These are phyloP conservation scores for Aspergillus sp. DNA, from an alignment of 2,329 filamentous ascomycete genomes.

Conservation along the genomic window DNA sequence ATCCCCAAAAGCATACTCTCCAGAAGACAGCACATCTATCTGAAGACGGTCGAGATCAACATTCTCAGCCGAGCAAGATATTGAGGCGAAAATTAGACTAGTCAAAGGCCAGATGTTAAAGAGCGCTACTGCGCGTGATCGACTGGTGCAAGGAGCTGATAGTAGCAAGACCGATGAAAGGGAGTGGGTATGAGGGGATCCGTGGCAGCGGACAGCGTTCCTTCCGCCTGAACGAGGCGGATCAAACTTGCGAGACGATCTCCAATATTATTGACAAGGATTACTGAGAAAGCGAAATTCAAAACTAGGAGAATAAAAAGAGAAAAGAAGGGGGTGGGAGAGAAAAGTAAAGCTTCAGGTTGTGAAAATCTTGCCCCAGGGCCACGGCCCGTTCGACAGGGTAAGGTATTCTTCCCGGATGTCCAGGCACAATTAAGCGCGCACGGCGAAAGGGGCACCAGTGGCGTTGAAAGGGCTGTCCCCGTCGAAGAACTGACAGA, in stretches of 20 bases:
- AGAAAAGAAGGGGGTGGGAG: background rate
- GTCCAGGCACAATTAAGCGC: slow-evolving; percentile 11
- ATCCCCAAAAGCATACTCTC: slow-evolving; percentile 13
- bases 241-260: background rate
- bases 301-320: background rate
- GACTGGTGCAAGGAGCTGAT: background rate
- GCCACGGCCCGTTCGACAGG: slow-evolving; percentile 8
- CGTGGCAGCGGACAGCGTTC: background rate
- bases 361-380: background rate
- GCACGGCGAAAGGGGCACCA: background rate
- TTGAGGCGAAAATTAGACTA: background rate
- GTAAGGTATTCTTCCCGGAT: background rate
- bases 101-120: background rate
- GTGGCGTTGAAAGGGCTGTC: background rate
- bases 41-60: background rate
- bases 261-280: background rate
- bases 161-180: background rate
- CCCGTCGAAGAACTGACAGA: background rate
- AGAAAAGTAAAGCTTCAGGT: background rate
- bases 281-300: slow-evolving; percentile 5
- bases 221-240: background rate
- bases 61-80: slow-evolving; percentile 9
- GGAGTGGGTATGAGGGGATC: background rate
- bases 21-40: slow-evolving; percentile 14
- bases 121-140: background rate